Conservation (phyloP, 352 stramenopile species). For the Phytophthora cactorum region DNA sequence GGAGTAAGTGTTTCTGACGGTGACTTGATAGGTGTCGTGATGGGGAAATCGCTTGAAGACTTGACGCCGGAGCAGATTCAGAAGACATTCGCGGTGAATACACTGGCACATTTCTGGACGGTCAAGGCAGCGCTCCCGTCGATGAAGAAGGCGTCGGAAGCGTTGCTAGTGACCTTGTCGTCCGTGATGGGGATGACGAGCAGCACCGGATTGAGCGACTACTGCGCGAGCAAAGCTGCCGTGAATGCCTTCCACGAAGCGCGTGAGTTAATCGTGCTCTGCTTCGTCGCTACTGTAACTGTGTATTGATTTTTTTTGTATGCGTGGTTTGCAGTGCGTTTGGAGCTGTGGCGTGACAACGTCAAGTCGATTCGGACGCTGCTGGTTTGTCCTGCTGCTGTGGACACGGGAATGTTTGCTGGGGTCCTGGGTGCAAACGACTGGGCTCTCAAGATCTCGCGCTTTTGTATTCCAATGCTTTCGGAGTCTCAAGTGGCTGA, state of each 20-base stretch:
- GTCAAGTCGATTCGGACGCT: constrained; percentile 68
- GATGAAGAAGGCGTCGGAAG: constrained; percentile 56
- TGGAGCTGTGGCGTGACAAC: constrained; percentile 75
- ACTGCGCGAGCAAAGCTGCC: constrained; percentile 81
- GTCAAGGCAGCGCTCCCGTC: constrained; percentile 62
- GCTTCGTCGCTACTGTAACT: background rate
- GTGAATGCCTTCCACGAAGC: constrained; percentile 79
- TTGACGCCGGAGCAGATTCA: constrained; percentile 54
- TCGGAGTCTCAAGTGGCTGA: constrained; percentile 53
- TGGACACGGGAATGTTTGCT: constrained; percentile 84
- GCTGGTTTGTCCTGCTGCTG: constrained; percentile 72
- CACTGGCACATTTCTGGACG: constrained; percentile 81
- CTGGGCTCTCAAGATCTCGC: constrained; percentile 43
- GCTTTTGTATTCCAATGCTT: constrained; percentile 59
- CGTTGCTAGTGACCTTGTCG: constrained; percentile 74
- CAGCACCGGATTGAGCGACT: constrained; percentile 71
- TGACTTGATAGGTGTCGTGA: constrained; percentile 44
- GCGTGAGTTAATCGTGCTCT: constrained; percentile 23
- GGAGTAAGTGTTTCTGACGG: background rate
- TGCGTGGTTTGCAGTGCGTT: constrained; percentile 51
- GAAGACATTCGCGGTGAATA: constrained; percentile 66
- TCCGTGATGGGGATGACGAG: constrained; percentile 81
- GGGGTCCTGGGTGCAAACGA: constrained; percentile 50
- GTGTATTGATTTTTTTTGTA: background rate
- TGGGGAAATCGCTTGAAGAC: constrained; percentile 43